Evolutionary conservation across 768 basidiomycete species (phyloP).

Genomic region (Steccherinum ochraceum): DNA sequence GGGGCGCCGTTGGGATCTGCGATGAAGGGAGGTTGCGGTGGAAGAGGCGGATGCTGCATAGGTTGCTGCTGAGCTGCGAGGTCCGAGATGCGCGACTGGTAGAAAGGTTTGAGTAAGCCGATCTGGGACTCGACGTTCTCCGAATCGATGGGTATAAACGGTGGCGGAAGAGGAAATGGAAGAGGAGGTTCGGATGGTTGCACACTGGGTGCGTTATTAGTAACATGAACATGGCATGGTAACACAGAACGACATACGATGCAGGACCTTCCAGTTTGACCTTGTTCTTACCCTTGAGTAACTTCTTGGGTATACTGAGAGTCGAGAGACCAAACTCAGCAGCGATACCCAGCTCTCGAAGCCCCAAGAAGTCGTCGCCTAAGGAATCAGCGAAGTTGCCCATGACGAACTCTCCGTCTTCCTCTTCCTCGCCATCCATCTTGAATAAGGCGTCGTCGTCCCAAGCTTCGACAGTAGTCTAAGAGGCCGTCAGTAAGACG

Average conservation of each 20-base stretch:
- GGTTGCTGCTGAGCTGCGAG: slow-evolving; percentile 21
- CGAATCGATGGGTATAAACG: slow-evolving; percentile 67
- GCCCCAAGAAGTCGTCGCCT: slow-evolving; percentile 90
- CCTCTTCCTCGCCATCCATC: slow-evolving; percentile 49
- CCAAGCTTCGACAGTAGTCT: slow-evolving; percentile 43
- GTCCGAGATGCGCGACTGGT: slow-evolving; percentile 47
- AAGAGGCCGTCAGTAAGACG: neutral
- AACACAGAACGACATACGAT: slow-evolving; percentile 36
- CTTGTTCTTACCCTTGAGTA: slow-evolving; percentile 63
- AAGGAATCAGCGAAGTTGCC: slow-evolving; percentile 85
- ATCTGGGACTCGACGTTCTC: slow-evolving; percentile 72
- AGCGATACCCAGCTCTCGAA: slow-evolving; percentile 84
- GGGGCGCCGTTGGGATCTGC: slow-evolving; percentile 8
- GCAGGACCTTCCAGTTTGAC: slow-evolving; percentile 30
- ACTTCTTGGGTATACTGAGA: slow-evolving; percentile 69
- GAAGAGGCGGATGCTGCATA: slow-evolving; percentile 10
- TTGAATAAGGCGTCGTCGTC: slow-evolving; percentile 59
- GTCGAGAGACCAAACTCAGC: slow-evolving; percentile 75
- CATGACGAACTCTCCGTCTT: slow-evolving; percentile 60
- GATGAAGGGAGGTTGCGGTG: slow-evolving; percentile 4
- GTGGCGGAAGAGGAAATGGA: slow-evolving; percentile 80
- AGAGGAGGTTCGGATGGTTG: slow-evolving; percentile 71
- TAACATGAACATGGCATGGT: neutral
- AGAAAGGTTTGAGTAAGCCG: slow-evolving; percentile 77
- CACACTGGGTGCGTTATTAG: slow-evolving; percentile 29